phyloP scores from a whole-genome alignment of 1,284 basidiomycete species.

The Microbotryum lychnidis-dioicae region DNA sequence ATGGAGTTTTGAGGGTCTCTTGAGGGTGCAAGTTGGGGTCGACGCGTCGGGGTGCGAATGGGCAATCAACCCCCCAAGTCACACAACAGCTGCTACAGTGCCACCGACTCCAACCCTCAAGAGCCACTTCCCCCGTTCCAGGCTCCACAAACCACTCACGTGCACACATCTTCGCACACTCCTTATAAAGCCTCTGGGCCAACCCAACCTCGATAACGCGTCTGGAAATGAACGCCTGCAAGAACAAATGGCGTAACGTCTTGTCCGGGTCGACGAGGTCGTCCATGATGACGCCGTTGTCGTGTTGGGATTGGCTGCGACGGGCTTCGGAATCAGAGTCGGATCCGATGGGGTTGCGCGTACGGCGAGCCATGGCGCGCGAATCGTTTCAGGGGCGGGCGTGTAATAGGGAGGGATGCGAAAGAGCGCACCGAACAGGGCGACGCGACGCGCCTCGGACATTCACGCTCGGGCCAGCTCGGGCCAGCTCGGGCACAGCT shows the following conservation, averaged over 20 bases:
- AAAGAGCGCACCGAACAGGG: too few species aligned
- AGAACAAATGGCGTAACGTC: slow-evolving; percentile 55
- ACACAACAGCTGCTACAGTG: neutral
- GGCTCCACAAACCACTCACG: slow-evolving; percentile 5
- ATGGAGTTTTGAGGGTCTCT: neutral
- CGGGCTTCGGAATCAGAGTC: too few species aligned
- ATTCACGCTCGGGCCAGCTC: too few species aligned
- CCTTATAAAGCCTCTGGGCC: slow-evolving; percentile 55
- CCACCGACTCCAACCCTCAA: neutral
- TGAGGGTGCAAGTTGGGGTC: slow-evolving; percentile 1
- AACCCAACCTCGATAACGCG: slow-evolving; percentile 55
- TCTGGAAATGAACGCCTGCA: slow-evolving; percentile 65
- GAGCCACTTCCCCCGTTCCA: neutral
- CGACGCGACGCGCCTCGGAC: too few species aligned
- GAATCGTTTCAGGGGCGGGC: too few species aligned
- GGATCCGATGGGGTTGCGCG: too few species aligned
- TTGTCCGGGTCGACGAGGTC: slow-evolving; percentile 10
- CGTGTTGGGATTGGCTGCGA: too few species aligned
- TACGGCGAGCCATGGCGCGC: too few species aligned
- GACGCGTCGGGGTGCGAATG: neutral
- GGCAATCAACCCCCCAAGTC: neutral
- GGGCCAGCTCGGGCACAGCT: too few species aligned
- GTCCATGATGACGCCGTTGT: neutral
- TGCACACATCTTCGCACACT: slow-evolving; percentile 16
- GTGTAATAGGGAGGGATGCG: too few species aligned